phyloP scores from a whole-genome alignment of 345 rosid species.

The Bretschneidera sinensis region DNA sequence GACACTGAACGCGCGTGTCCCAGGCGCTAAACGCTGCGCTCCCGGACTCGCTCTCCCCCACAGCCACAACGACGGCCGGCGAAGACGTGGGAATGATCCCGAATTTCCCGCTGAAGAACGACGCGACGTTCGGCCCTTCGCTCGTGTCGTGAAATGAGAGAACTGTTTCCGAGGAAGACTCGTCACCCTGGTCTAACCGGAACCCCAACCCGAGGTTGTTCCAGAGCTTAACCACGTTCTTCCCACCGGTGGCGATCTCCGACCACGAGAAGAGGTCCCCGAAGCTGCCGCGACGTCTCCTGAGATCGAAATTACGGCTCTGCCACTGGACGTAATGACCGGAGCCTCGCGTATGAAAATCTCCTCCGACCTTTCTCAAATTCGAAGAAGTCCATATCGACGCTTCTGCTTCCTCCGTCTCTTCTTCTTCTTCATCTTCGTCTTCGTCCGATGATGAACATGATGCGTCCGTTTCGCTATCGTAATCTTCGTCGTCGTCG shows the following conservation, averaged over 20 bases:
- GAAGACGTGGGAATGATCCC: conserved; percentile 26
- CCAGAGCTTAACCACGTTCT: conserved; percentile 60
- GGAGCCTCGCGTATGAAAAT: conserved; percentile 43
- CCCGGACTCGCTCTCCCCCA: conserved; percentile 24
- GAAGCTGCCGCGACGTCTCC: conserved; percentile 43
- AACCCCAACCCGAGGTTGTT: conserved; percentile 41
- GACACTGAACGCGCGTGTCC: conserved; percentile 50
- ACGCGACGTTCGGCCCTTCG: conserved; percentile 6
- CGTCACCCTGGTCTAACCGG: conserved; percentile 22
- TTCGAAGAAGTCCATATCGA: conserved; percentile 10
- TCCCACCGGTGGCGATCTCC: conserved; percentile 38
- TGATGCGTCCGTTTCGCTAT: conserved; percentile 37
- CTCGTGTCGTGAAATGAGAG: conserved; percentile 14
- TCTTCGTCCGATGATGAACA: conserved; percentile 31
- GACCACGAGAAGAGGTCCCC: conserved; percentile 39
- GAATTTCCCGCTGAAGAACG: conserved; percentile 16
- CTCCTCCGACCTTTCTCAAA: conserved; percentile 29
- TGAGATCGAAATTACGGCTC: conserved; percentile 18
- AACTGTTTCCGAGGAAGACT: background rate
- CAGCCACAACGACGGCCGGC: conserved; percentile 38
- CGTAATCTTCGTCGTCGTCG: conserved; percentile 15
- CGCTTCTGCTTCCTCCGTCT: conserved; percentile 19
- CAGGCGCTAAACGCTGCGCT: conserved; percentile 38
- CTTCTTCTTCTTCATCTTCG: conserved; percentile 21
- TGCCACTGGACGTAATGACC: conserved; percentile 21